Percentiles rank a stretch among this genome's conserved stretches.
phyloP scores from a whole-genome alignment of 495 filamentous ascomycete genomes.

The Evansstolkia leycettana region DNA sequence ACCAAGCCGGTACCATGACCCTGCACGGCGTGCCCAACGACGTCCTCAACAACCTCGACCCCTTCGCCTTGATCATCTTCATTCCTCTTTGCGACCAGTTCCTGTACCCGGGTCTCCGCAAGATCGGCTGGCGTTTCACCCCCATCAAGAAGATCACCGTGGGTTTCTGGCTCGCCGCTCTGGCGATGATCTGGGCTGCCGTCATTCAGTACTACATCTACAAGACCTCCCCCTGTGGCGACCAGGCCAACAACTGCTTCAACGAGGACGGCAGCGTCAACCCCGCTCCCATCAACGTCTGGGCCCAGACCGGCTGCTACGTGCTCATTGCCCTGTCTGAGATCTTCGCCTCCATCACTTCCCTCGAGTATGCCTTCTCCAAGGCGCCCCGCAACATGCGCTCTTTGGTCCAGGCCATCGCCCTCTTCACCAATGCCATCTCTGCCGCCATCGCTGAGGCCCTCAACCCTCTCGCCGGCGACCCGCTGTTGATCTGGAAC shows the following conservation, averaged over 20 bases:
- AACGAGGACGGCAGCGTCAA: conserved; percentile 7
- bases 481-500: conserved; percentile 56
- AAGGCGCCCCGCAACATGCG: conserved; percentile 73
- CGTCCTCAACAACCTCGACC: conserved; percentile 66
- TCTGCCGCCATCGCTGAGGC: conserved; percentile 57
- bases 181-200: conserved; percentile 53
- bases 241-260: conserved; percentile 36
- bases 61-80: conserved; percentile 63
- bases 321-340: conserved; percentile 61
- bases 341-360: conserved; percentile 56
- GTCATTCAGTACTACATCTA: conserved; percentile 65
- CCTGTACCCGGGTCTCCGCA: conserved; percentile 56
- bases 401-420: conserved; percentile 54
- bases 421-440: conserved; percentile 59
- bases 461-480: conserved; percentile 48
- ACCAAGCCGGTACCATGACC: conserved; percentile 60
- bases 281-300: conserved; percentile 43
- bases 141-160: conserved; percentile 62
- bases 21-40: conserved; percentile 68
- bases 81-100: conserved; percentile 63
- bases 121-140: conserved; percentile 49
- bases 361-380: conserved; percentile 62
- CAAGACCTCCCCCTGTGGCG: conserved; percentile 43
- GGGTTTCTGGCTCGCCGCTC: conserved; percentile 49
- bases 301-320: conserved; percentile 52